Conservation (phyloP, 805 yeast genomes). For the Zygosaccharomyces kombuchaensis region DNA sequence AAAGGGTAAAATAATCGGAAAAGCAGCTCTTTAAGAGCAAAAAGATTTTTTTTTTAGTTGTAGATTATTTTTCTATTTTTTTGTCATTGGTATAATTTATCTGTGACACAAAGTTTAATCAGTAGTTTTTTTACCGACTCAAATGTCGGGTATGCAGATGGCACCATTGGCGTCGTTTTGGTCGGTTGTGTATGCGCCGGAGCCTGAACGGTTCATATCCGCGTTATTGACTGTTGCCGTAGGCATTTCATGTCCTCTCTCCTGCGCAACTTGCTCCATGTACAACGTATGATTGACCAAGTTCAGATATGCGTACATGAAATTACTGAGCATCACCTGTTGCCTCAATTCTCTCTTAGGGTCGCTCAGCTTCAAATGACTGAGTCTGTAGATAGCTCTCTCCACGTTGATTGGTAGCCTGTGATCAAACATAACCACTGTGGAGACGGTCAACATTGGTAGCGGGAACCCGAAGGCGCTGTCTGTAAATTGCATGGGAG, state of each 20-base stretch:
- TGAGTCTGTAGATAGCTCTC: constrained; percentile 87
- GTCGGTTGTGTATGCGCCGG: constrained; percentile 13
- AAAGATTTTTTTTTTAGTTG: background rate
- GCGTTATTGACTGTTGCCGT: constrained; percentile 2
- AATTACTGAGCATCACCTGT: constrained; percentile 88
- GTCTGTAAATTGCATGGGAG: constrained; percentile 59
- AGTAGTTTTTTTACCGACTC: background rate
- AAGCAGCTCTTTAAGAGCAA: background rate
- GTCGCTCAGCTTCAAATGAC: constrained; percentile 91
- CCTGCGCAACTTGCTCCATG: constrained; percentile 55
- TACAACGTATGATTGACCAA: constrained; percentile 87
- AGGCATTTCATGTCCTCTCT: constrained; percentile 11
- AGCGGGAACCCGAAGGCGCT: constrained; percentile 86
- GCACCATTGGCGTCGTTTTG: constrained; percentile 23
- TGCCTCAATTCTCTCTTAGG: constrained; percentile 87
- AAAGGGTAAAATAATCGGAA: background rate
- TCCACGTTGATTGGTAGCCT: constrained; percentile 94
- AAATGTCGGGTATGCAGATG: constrained; percentile 25
- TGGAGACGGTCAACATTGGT: constrained; percentile 74
- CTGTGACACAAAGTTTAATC: background rate
- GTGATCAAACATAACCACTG: constrained; percentile 74
- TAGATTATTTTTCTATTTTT: background rate
- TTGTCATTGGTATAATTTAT: background rate
- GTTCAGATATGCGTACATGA: constrained; percentile 96
- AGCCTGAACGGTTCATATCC: background rate